Evolutionary conservation across 768 basidiomycete genomes (phyloP), one percentile per base, ranked within the genome.

Genomic region (Tylopilus vinaceipallidus): DNA sequence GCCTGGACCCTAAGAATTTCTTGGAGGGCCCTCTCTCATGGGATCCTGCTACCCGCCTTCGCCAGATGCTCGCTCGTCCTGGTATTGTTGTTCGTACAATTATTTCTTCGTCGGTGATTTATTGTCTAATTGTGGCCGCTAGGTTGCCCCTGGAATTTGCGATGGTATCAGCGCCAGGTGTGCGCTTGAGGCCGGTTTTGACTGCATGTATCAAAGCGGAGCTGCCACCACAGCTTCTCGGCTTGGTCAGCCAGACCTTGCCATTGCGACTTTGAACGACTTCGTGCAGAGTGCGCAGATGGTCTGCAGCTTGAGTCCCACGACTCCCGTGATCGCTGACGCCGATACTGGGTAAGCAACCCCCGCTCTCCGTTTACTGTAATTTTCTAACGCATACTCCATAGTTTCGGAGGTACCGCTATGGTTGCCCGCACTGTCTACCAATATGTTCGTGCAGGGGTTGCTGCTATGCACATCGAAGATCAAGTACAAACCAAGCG

Each of bases 401-500:
- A 17, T 34, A 76, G 75, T 17, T 88, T 88, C 54, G 87, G 87
- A 55, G 87, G 87, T 16, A 82, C 86, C 2, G 78, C 80, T 10
- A 89, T 82, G 75, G 80, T 89, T 24, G 84, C 84, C 11, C 84
- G 86, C 33, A 89, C 87, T 3, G 83, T 90, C 10, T 76, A 71
- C n/a, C 79, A 86, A 64, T 89, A 88, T 52, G 78, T 71, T 4
- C 76, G 77, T 39, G 79, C 84, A 13, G 87, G 88, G 24, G 80
- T 88, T 19, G 88, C 87, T 16, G 88, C 73, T 4, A 74, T 87
- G 59, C 87, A 90, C 63, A 88, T 90, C 33, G 87, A 90, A 66
- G 87, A 88, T 59, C 87, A 90, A 68, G 85, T 88, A 1, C 88
- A 88, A 63, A 88, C 85, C 2, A 89, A 89, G 66, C 64, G 87